Evolutionary conservation across 257 asterid genomes (phyloP).

Genomic region (Solanum chaucha): DNA sequence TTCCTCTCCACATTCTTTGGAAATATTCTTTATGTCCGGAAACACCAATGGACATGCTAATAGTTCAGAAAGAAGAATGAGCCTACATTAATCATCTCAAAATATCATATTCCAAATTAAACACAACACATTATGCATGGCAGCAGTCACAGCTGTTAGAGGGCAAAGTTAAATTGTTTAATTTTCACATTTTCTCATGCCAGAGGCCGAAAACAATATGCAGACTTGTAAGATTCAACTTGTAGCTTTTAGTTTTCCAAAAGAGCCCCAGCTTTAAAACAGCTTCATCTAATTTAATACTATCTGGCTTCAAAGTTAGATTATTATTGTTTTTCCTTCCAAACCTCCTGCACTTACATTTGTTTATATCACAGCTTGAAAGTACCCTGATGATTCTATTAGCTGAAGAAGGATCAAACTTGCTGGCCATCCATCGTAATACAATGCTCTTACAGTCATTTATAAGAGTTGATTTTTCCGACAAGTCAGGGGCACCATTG

Average conservation of each 20-base stretch:
- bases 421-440: slow-evolving; percentile 23
- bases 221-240: background rate
- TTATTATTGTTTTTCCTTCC: background rate
- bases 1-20: slow-evolving; percentile 9
- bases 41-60: slow-evolving; percentile 26
- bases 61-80: background rate
- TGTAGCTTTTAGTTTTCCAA: background rate
- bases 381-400: slow-evolving; percentile 19
- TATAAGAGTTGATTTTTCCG: background rate
- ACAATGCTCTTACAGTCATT: slow-evolving; percentile 14
- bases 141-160: background rate
- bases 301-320: background rate
- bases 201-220: background rate
- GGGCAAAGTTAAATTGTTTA: background rate
- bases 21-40: slow-evolving; percentile 8
- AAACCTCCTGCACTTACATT: background rate
- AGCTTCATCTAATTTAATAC: background rate
- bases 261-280: background rate
- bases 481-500: background rate
- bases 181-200: background rate
- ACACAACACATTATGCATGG: background rate
- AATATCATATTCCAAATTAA: background rate
- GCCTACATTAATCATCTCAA: background rate
- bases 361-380: slow-evolving; percentile 20
- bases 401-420: slow-evolving; percentile 15